Base-by-base conservation (phyloP, 768 basidiomycete species). In the Amanita rubescens region DNA sequence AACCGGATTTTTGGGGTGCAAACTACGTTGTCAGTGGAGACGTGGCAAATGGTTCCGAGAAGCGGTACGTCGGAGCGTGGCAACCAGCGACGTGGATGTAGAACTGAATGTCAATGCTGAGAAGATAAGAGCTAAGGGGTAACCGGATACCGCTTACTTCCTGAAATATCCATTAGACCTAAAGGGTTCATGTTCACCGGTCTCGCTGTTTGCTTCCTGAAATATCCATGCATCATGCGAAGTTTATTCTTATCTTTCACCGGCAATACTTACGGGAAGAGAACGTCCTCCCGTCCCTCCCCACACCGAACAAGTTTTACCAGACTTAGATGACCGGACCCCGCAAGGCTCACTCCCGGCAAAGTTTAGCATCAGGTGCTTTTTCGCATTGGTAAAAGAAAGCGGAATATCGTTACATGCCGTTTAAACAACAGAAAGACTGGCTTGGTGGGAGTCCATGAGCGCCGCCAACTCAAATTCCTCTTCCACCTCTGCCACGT, bases 401-500 rank as follows among this genome's bases (percentile, higher is more conserved):
- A 41, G 19, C 20, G 24, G 12, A n/a, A 14, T 27, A 44, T 44
- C 1, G 24, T 17, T 44, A 44, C 43, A 44, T 44, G 43, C 43
- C 43, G 25, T 24, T 14, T 27, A 4, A 27, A 9, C 35, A 37
- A 30, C 27, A 30, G 27, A 30, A n/a, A n/a, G n/a, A 8, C 27
- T 30, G 27, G 27, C 27, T 30, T 30, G 5, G 27, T 8, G 27
- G 39, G 6, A 5, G 20, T 19, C 19, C 2, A 39, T 20, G 15
- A 17, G 17, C 37, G 8, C 45, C 7, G 20, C n/a, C 15, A 20
- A 4, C 27, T 53, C 24, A 46, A 5, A 53, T 42, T 12, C 52
- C 51, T 45, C 51, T 33, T 14, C 33, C 43, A n/a, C 52, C 33
- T 5, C 52, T 24, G 9, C 52, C 51, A 19, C 51, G 39, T n/a